Conservation (phyloP, 164 flowering plant genomes). For the Kalanchoe fedtschenkoi region DNA sequence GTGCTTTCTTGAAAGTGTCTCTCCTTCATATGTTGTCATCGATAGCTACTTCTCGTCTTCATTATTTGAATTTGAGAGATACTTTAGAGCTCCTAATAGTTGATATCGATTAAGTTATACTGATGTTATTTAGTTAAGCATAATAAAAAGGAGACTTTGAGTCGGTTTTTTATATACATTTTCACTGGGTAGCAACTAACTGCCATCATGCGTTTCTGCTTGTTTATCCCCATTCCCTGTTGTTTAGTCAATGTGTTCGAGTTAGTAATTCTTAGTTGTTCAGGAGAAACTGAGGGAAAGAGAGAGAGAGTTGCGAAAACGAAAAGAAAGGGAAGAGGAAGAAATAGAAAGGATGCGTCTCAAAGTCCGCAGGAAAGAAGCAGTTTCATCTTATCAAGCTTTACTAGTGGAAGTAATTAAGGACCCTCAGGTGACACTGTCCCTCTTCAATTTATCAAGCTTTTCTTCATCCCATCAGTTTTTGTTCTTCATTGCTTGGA, state of each 20-base stretch:
- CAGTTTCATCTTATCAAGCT: constrained; percentile 85
- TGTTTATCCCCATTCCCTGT: background rate
- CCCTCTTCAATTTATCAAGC: background rate
- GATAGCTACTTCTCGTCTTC: too few relatives aligned
- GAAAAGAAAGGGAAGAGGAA: constrained; percentile 96
- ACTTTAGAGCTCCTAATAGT: too few relatives aligned
- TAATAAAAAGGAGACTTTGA: too few relatives aligned
- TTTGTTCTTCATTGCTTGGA: background rate
- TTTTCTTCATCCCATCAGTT: background rate
- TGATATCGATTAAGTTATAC: too few relatives aligned
- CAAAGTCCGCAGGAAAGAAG: constrained; percentile 88
- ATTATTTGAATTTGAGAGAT: too few relatives aligned
- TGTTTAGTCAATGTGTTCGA: background rate
- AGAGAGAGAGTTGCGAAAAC: constrained; percentile 76
- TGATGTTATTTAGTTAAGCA: too few relatives aligned
- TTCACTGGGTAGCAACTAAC: background rate
- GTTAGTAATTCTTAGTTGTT: background rate
- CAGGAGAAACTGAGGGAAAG: constrained; percentile 94
- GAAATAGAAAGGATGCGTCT: constrained; percentile 89
- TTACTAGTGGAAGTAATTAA: constrained; percentile 86
- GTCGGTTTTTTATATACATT: too few relatives aligned
- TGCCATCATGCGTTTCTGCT: background rate
- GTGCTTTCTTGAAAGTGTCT: too few relatives aligned
- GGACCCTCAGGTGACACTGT: constrained; percentile 65
- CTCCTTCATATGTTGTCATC: too few relatives aligned